These are phyloP conservation scores for Fusarium sp. DNA, from an alignment of 2,329 filamentous ascomycete genomes.

Conservation along the genomic window DNA sequence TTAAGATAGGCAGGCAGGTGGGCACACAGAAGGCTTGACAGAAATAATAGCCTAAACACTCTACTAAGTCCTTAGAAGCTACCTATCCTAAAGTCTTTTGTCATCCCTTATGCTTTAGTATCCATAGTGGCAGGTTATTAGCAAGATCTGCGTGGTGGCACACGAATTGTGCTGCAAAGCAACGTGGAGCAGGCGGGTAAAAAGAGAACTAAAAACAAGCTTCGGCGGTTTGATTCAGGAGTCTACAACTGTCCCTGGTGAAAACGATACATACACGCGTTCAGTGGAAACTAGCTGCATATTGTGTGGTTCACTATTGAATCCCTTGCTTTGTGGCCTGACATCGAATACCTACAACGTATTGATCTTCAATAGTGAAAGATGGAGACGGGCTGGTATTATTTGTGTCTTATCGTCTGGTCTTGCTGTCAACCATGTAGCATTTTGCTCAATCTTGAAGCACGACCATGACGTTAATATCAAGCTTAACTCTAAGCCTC, in stretches of 20 bases:
- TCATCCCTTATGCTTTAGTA: too few species aligned
- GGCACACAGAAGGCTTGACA: neutral
- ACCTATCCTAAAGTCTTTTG: too few species aligned
- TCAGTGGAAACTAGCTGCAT: constrained; percentile 13
- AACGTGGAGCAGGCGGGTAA: constrained; percentile 40
- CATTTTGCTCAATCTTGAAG: neutral
- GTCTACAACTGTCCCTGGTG: constrained; percentile 2
- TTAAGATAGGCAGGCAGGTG: constrained; percentile 1
- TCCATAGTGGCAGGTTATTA: too few species aligned
- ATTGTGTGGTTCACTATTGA: constrained; percentile 16
- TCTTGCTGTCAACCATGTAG: neutral
- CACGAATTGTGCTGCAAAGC: constrained; percentile 19
- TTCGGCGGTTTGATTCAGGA: constrained; percentile 18
- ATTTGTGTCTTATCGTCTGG: neutral
- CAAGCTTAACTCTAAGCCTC: constrained; percentile 4
- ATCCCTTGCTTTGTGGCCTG: neutral
- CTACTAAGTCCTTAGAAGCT: too few species aligned
- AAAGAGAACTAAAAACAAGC: constrained; percentile 25
- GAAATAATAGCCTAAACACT: too few species aligned
- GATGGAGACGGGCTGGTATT: neutral
- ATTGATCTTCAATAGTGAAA: neutral
- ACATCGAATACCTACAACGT: neutral
- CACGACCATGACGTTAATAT: neutral
- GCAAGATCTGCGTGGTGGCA: constrained; percentile 29
- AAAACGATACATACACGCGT: constrained; percentile 37